phyloP scores from a whole-genome alignment of 1,284 basidiomycete species.

The Austropuccinia psidii region DNA sequence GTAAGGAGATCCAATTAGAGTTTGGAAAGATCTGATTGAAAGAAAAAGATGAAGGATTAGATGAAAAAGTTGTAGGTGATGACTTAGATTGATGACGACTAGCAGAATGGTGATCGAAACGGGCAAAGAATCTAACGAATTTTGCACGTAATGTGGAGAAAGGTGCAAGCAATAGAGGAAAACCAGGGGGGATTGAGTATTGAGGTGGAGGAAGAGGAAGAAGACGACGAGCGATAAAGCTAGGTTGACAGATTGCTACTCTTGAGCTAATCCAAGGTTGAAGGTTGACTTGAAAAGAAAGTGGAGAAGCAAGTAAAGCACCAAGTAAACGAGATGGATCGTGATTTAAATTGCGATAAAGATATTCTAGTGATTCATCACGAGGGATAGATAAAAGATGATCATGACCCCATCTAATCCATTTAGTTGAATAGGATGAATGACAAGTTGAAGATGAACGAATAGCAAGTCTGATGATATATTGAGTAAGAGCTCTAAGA shows the following conservation, averaged over 20 bases:
- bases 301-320: slow-evolving; percentile 2
- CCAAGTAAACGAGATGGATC: slow-evolving; percentile 5
- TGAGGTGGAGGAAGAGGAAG: background rate
- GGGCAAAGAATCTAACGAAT: slow-evolving; percentile 10
- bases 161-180: slow-evolving; percentile 17
- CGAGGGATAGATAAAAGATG: slow-evolving; percentile 16
- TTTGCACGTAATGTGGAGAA: slow-evolving; percentile 19
- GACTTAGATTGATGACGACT: background rate
- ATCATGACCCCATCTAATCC: slow-evolving; percentile 31
- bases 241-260: slow-evolving; percentile 19
- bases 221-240: slow-evolving; percentile 8
- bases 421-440: slow-evolving; percentile 3
- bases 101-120: slow-evolving; percentile 9
- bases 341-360: slow-evolving; percentile 2
- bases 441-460: slow-evolving; percentile 3
- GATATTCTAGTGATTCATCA: slow-evolving; percentile 4
- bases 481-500: slow-evolving; percentile 15
- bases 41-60: background rate
- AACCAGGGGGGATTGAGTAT: background rate
- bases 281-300: background rate
- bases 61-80: background rate
- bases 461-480: slow-evolving; percentile 10
- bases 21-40: background rate
- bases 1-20: slow-evolving; percentile 15
- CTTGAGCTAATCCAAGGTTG: slow-evolving; percentile 14